Evolutionary conservation across 768 basidiomycete genomes (phyloP).

Genomic region (Roridomyces roridus): DNA sequence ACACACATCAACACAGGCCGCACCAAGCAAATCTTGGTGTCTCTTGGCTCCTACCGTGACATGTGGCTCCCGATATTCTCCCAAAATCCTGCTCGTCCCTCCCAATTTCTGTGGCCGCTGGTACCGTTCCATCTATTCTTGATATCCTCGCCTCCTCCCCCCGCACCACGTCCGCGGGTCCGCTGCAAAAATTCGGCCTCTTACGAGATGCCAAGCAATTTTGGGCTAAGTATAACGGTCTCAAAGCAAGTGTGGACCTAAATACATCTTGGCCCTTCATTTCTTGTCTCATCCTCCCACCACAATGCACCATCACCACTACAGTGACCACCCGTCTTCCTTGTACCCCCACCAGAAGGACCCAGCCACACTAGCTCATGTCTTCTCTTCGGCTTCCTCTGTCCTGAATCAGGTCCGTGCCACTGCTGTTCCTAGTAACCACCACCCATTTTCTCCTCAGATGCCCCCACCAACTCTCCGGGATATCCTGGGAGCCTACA

Average conservation of each 20-base stretch:
- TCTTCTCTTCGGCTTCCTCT: slow-evolving; percentile 44
- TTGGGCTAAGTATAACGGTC: neutral
- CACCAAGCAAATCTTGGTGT: too few species aligned
- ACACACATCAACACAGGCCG: too few species aligned
- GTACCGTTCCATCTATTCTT: too few species aligned
- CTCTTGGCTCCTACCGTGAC: too few species aligned
- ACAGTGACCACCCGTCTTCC: slow-evolving; percentile 30
- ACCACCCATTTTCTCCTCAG: slow-evolving; percentile 41
- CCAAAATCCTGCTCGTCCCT: too few species aligned
- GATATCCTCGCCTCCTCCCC: too few species aligned
- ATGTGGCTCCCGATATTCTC: too few species aligned
- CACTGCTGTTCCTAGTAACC: slow-evolving; percentile 25
- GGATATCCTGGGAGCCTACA: slow-evolving; percentile 88
- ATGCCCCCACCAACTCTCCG: slow-evolving; percentile 80
- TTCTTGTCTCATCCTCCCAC: neutral
- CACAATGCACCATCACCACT: slow-evolving; percentile 24
- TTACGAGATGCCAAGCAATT: neutral
- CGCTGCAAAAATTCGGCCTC: neutral
- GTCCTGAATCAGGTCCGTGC: slow-evolving; percentile 50
- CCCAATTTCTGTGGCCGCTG: too few species aligned
- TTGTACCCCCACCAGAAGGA: slow-evolving; percentile 35
- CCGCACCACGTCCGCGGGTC: neutral
- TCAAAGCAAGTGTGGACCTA: too few species aligned
- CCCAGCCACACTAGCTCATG: slow-evolving; percentile 33
- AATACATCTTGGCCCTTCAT: neutral